Percentiles rank a stretch among this genome's conserved stretches.
Evolutionary conservation across 2,329 filamentous ascomycete species (phyloP).

Genomic region (Aspergillus puulaauensis): DNA sequence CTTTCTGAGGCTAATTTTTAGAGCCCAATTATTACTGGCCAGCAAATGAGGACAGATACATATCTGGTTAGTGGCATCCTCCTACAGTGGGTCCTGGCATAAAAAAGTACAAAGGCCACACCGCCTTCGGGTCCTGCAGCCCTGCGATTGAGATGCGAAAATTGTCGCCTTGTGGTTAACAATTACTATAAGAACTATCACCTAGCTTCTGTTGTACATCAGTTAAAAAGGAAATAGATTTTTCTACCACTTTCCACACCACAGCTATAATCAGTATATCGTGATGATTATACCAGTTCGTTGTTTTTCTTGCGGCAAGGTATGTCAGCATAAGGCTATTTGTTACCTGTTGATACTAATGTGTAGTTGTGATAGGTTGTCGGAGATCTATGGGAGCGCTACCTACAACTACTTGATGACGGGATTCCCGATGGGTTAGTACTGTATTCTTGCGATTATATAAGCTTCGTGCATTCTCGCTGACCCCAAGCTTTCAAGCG

Average conservation of each 20-base stretch:
- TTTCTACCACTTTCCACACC: neutral
- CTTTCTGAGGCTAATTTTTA: neutral
- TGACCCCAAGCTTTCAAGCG: constrained; percentile 46
- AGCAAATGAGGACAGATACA: neutral
- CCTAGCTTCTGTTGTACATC: neutral
- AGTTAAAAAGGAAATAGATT: neutral
- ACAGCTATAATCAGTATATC: neutral
- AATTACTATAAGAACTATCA: neutral
- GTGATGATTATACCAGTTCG: constrained; percentile 96
- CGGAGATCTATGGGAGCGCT: constrained; percentile 95
- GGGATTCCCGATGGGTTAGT: constrained; percentile 71
- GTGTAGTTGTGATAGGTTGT: constrained; percentile 66
- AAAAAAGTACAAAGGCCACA: neutral
- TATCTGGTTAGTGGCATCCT: neutral
- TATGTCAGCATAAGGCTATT: constrained; percentile 41
- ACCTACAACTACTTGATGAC: constrained; percentile 82
- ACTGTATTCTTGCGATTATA: neutral
- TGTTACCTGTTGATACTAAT: constrained; percentile 3
- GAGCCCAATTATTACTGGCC: constrained; percentile 2
- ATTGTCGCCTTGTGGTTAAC: neutral
- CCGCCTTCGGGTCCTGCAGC: neutral
- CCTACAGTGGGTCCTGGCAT: neutral
- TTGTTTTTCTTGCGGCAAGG: constrained; percentile 99
- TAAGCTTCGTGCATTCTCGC: neutral
- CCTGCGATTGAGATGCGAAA: neutral